Conservation (phyloP, 2,329 filamentous ascomycete species). For the Lanzia echinophila region DNA sequence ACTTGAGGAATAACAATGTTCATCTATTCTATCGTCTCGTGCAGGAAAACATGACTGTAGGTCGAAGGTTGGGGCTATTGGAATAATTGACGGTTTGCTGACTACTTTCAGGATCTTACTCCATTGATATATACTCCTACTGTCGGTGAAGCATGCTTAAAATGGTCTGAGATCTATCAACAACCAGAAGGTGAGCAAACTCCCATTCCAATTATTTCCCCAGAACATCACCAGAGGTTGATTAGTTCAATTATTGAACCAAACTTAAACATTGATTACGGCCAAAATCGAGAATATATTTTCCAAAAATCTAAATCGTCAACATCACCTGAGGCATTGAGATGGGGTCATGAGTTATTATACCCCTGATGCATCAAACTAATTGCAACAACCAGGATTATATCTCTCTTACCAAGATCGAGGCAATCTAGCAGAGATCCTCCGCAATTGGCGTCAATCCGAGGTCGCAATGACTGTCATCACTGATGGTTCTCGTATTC, state of each 20-base stretch:
- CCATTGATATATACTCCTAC: constrained; percentile 55
- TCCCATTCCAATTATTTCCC: too few species aligned
- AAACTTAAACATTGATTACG: too few species aligned
- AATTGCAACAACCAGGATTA: constrained; percentile 42
- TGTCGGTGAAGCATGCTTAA: constrained; percentile 65
- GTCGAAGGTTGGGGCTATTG: not conserved
- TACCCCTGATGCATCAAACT: too few species aligned
- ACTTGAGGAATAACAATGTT: constrained; percentile 25
- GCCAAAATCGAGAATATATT: too few species aligned
- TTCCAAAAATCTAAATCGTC: too few species aligned
- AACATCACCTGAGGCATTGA: too few species aligned
- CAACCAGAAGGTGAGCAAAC: constrained; percentile 51
- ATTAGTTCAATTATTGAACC: too few species aligned
- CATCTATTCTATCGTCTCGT: constrained; percentile 29
- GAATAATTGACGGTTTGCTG: not conserved
- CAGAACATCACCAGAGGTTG: not conserved
- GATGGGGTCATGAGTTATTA: too few species aligned
- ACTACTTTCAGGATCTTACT: constrained; percentile 33
- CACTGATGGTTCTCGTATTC: constrained; percentile 58
- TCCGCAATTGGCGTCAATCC: constrained; percentile 63
- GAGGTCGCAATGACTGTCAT: constrained; percentile 53
- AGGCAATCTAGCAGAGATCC: constrained; percentile 57
- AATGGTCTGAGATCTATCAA: constrained; percentile 69
- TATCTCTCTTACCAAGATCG: constrained; percentile 65
- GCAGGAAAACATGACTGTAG: constrained; percentile 24